These are phyloP conservation scores for Viola pubescens DNA, from an alignment of 441 rosid species.

Conservation along the genomic window DNA sequence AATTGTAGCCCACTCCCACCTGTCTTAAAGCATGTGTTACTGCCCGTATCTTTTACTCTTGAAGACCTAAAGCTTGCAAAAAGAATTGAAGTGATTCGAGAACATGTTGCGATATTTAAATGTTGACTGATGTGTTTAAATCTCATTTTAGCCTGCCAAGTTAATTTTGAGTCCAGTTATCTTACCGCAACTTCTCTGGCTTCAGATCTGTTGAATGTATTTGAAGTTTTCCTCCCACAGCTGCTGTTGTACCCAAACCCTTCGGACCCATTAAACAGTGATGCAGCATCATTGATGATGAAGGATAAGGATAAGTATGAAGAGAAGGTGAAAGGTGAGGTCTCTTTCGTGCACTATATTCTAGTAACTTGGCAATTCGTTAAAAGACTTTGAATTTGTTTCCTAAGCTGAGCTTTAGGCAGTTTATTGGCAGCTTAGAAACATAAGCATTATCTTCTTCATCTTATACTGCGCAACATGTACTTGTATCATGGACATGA, in stretches of 20 bases:
- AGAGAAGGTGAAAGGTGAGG: slow-evolving; percentile 42
- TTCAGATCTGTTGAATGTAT: slow-evolving; percentile 47
- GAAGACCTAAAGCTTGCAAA: neutral
- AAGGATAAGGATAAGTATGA: slow-evolving; percentile 43
- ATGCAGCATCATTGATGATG: slow-evolving; percentile 56
- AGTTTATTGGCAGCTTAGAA: neutral
- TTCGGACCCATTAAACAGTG: slow-evolving; percentile 46
- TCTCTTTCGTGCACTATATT: neutral
- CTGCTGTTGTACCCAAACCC: slow-evolving; percentile 49
- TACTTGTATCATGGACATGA: too few species aligned
- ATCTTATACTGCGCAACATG: too few species aligned
- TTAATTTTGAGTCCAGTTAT: neutral
- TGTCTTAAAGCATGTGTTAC: too few species aligned
- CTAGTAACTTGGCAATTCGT: neutral
- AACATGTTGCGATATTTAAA: neutral
- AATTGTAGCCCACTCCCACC: too few species aligned
- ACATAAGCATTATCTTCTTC: too few species aligned
- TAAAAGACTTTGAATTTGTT: neutral
- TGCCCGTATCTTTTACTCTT: neutral
- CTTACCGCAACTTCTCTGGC: slow-evolving; percentile 3
- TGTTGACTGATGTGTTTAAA: too few species aligned
- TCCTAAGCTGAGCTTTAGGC: slow-evolving; percentile 1
- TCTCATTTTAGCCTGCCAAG: too few species aligned
- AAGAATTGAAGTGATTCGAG: neutral
- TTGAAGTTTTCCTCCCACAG: slow-evolving; percentile 54